Conservation (phyloP, 768 basidiomycete genomes). For the Cystobasidium onofrii region DNA sequence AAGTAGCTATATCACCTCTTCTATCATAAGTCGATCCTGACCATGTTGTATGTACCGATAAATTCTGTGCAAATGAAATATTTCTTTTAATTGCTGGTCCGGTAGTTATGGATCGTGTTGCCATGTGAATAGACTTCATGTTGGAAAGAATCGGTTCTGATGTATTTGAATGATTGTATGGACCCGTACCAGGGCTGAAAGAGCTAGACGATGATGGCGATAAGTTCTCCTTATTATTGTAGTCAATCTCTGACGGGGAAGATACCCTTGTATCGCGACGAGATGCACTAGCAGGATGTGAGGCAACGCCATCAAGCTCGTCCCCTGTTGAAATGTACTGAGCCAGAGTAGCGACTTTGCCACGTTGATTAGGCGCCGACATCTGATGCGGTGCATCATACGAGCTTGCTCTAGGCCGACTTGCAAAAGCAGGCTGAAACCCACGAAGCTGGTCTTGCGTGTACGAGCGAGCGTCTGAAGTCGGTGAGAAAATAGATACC, state of each 20-base stretch:
- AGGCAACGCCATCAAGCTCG: slow-evolving; percentile 37
- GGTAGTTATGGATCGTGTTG: slow-evolving; percentile 67
- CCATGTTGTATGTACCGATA: slow-evolving; percentile 97
- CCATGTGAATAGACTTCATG: slow-evolving; percentile 51
- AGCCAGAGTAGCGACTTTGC: slow-evolving; percentile 38
- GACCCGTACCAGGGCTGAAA: slow-evolving; percentile 37
- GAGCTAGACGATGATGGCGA: slow-evolving; percentile 34
- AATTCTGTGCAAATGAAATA: slow-evolving; percentile 78
- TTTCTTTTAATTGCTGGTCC: slow-evolving; percentile 54
- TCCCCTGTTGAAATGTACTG: slow-evolving; percentile 37
- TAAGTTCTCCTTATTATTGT: slow-evolving; percentile 29
- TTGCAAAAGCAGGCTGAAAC: slow-evolving; percentile 61
- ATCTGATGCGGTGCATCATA: slow-evolving; percentile 40
- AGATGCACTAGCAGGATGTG: slow-evolving; percentile 26
- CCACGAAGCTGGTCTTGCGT: slow-evolving; percentile 66
- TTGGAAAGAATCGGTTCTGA: slow-evolving; percentile 79
- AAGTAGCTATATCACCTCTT: slow-evolving; percentile 89
- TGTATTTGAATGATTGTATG: slow-evolving; percentile 63
- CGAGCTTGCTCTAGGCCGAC: slow-evolving; percentile 37
- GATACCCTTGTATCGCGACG: slow-evolving; percentile 30
- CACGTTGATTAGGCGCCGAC: slow-evolving; percentile 51
- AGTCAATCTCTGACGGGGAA: slow-evolving; percentile 19
- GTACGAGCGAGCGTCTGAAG: slow-evolving; percentile 60
- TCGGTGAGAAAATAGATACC: not conserved
- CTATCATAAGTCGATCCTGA: slow-evolving; percentile 82